Evolutionary conservation across 2,329 filamentous ascomycete species (phyloP).

Genomic region (Sporothrix pseudoabietina): DNA sequence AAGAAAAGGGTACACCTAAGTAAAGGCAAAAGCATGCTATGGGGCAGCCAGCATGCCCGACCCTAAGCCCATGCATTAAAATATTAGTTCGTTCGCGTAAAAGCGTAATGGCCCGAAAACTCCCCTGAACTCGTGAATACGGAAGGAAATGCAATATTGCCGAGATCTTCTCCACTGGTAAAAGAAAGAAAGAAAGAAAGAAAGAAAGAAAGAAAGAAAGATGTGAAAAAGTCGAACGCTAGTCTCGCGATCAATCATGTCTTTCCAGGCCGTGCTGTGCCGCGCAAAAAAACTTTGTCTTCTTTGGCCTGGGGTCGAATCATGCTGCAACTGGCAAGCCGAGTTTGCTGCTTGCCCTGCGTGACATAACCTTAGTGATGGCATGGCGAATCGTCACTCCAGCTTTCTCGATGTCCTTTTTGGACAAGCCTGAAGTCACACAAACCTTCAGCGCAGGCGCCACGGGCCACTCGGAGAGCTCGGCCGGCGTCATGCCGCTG

Average conservation of each 20-base stretch:
- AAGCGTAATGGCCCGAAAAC: not conserved
- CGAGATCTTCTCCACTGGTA: not conserved
- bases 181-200: not conserved
- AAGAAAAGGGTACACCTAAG: not conserved
- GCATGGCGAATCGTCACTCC: constrained; percentile 86
- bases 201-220: not conserved
- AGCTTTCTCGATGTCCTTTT: constrained; percentile 95
- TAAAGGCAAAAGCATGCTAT: not conserved
- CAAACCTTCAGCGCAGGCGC: constrained; percentile 88
- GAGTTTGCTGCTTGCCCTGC: constrained; percentile 48
- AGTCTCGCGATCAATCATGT: not conserved
- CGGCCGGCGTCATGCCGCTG: constrained; percentile 64
- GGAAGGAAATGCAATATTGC: not conserved
- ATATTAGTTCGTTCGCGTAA: not conserved
- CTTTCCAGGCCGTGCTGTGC: not conserved
- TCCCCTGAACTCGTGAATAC: not conserved
- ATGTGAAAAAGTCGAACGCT: no score
- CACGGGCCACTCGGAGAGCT: constrained; percentile 68
- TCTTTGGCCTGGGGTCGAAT: not conserved
- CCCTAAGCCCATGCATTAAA: not conserved
- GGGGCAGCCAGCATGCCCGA: not conserved
- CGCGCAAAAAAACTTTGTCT: no score
- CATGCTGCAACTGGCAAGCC: constrained; percentile 33
- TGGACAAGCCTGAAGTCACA: constrained; percentile 81
- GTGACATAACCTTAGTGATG: constrained; percentile 85